Evolutionary conservation across 2,329 filamentous ascomycete genomes (phyloP).

Genomic region (Tolypocladium paradoxum): DNA sequence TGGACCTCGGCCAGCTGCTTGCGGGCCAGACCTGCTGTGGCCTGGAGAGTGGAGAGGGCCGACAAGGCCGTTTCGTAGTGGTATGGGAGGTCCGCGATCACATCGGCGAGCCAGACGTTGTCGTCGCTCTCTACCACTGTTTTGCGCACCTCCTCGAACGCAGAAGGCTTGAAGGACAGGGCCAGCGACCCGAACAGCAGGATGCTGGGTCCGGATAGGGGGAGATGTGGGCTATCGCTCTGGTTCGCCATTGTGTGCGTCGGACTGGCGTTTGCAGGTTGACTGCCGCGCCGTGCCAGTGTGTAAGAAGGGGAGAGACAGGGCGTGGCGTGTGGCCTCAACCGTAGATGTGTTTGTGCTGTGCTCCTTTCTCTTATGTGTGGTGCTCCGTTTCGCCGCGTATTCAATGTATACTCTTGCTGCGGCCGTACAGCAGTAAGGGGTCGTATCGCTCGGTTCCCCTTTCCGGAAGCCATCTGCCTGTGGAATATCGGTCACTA

Average conservation of each 20-base stretch:
- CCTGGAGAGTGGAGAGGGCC: neutral
- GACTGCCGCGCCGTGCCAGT: neutral
- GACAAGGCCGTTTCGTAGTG: neutral
- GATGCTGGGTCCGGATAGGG: neutral
- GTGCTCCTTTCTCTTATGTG: too few species aligned
- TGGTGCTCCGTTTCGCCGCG: too few species aligned
- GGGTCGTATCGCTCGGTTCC: too few species aligned
- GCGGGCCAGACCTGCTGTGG: neutral
- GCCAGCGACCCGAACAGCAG: conserved; percentile 1
- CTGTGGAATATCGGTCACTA: too few species aligned
- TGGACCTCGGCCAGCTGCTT: neutral
- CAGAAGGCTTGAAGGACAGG: neutral
- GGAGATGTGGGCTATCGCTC: neutral
- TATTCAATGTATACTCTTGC: too few species aligned
- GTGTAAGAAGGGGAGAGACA: neutral
- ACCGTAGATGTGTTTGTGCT: too few species aligned
- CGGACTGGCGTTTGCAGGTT: neutral
- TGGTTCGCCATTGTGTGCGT: neutral
- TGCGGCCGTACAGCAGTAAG: too few species aligned
- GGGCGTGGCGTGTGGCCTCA: too few species aligned
- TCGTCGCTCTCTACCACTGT: neutral
- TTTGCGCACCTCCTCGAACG: neutral
- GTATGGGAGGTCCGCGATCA: neutral
- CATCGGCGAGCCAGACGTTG: neutral
- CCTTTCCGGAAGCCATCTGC: too few species aligned